Percentiles rank a stretch among this genome's conserved stretches.
Evolutionary conservation across 208 protist genomes (phyloP).

Genomic region (Leishmania amazonensis): DNA sequence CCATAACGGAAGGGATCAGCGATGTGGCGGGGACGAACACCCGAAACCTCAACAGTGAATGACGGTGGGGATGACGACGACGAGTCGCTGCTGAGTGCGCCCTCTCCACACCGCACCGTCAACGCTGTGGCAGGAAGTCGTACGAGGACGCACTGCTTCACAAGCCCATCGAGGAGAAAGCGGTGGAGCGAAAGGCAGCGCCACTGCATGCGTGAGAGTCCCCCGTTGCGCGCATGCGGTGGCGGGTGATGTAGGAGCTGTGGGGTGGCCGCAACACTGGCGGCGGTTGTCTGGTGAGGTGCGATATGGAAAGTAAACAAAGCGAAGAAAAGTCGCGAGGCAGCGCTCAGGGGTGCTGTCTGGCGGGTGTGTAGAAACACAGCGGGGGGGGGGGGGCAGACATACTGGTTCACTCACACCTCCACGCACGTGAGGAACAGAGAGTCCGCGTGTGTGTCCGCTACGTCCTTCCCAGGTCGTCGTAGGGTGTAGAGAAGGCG

Average conservation of each 20-base stretch:
- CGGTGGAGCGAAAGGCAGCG: no score
- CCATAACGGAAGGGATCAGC: neutral
- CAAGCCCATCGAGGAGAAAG: no score
- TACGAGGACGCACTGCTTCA: no score
- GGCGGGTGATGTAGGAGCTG: neutral
- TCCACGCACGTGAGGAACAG: neutral
- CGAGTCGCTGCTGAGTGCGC: neutral
- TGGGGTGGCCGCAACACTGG: neutral
- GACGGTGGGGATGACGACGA: neutral
- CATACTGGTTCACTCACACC: neutral
- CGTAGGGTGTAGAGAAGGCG: neutral
- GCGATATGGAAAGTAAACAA: neutral
- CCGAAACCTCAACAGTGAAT: neutral
- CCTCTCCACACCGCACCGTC: neutral
- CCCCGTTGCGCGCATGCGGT: neutral
- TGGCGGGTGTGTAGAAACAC: neutral
- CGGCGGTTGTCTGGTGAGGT: neutral
- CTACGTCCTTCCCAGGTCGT: neutral
- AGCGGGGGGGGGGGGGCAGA: neutral
- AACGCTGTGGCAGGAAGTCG: neutral
- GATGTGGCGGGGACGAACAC: neutral
- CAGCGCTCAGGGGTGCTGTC: neutral
- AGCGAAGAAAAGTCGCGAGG: neutral
- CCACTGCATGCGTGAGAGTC: neutral
- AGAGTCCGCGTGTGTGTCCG: conserved; percentile 15